phyloP scores from a whole-genome alignment of 139 green algal species.

The Chlorella vulgaris region DNA sequence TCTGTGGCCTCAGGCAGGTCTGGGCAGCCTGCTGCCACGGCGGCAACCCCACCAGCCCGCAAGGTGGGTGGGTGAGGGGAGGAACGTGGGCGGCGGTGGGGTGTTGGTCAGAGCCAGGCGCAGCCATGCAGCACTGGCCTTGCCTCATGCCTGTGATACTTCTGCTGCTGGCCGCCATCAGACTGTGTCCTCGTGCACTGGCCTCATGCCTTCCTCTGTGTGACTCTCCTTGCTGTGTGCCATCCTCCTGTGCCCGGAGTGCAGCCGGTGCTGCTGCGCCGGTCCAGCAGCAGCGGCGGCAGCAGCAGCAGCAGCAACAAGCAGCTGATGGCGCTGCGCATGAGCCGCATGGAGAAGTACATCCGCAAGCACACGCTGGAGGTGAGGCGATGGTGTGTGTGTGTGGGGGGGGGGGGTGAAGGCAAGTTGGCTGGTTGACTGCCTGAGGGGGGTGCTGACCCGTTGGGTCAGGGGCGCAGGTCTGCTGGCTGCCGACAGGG shows the following conservation, averaged over 20 bases:
- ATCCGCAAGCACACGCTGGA: constrained; percentile 68
- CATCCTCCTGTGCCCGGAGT: neutral
- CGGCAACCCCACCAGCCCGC: neutral
- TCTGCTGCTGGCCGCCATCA: neutral
- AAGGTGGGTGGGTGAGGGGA: neutral
- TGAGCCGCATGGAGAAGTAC: constrained; percentile 55
- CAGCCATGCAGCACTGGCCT: neutral
- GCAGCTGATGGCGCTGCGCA: constrained; percentile 27
- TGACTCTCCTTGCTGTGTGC: neutral
- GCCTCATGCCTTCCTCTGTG: neutral
- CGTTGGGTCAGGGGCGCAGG: too few relatives aligned
- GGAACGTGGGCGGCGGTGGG: neutral
- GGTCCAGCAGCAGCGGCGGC: neutral
- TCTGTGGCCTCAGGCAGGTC: neutral
- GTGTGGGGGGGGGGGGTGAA: too few relatives aligned
- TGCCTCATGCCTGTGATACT: too few relatives aligned
- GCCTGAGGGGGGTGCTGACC: too few relatives aligned
- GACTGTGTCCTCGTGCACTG: neutral
- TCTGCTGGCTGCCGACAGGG: too few relatives aligned
- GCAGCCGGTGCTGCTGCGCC: neutral
- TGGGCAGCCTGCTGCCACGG: neutral
- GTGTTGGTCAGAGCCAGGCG: neutral
- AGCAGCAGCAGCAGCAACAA: constrained; percentile 6
- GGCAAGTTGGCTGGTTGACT: too few relatives aligned
- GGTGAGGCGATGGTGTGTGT: neutral